Conservation (phyloP, 306 rosid genomes). For the Citrullus colocynthis region DNA sequence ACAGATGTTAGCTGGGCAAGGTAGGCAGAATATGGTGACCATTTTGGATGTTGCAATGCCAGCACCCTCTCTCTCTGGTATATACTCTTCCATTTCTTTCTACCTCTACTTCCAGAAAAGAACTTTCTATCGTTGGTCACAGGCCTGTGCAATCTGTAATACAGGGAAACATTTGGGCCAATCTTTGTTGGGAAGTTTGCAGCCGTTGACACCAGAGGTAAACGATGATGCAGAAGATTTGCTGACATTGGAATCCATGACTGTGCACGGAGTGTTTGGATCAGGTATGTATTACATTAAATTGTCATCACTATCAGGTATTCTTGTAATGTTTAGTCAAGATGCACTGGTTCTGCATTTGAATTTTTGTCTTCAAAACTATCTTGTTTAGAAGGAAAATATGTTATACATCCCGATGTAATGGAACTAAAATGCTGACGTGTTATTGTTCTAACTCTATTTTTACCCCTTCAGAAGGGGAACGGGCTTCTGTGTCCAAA, state of each 20-base stretch:
- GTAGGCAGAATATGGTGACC: slow-evolving; percentile 65
- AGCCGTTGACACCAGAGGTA: slow-evolving; percentile 63
- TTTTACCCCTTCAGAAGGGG: slow-evolving; percentile 32
- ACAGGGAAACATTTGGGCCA: slow-evolving; percentile 31
- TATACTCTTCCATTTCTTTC: not conserved
- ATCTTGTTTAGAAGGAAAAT: not conserved
- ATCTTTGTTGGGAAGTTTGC: slow-evolving; percentile 39
- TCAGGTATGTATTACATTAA: slow-evolving; percentile 49
- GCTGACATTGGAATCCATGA: slow-evolving; percentile 47
- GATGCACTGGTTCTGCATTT: not conserved
- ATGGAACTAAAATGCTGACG: not conserved
- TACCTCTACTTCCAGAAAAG: not conserved
- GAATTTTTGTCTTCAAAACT: not conserved
- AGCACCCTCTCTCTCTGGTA: slow-evolving; percentile 66
- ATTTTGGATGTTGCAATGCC: slow-evolving; percentile 83
- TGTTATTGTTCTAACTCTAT: not conserved
- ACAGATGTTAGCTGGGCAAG: slow-evolving; percentile 61
- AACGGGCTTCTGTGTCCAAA: slow-evolving; percentile 40
- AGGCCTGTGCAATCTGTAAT: slow-evolving; percentile 15
- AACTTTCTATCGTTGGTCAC: not conserved
- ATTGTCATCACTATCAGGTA: not conserved
- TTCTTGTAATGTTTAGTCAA: not conserved
- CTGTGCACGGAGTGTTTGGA: slow-evolving; percentile 62
- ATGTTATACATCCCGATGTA: not conserved
- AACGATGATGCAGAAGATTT: slow-evolving; percentile 43